These are phyloP conservation scores for Balakata baccata DNA, from an alignment of 345 rosid species.

Conservation along the genomic window DNA sequence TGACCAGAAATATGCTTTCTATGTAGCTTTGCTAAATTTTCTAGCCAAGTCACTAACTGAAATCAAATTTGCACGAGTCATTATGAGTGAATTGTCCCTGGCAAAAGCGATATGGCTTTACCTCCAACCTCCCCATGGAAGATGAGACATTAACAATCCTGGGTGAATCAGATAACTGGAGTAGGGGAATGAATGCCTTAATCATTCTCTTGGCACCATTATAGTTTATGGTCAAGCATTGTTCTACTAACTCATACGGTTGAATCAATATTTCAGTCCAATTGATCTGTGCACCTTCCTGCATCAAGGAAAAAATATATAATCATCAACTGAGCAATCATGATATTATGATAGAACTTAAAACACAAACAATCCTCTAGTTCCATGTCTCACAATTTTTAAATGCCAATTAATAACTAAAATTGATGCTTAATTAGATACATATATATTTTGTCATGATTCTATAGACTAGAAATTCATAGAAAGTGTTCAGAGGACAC, in stretches of 20 bases:
- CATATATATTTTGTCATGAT: not conserved
- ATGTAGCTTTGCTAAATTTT: not conserved
- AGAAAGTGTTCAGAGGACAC: no score
- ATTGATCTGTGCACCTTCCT: not conserved
- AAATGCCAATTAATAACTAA: not conserved
- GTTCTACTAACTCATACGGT: slow-evolving; percentile 9
- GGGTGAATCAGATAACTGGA: slow-evolving; percentile 26
- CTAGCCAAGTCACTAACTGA: not conserved
- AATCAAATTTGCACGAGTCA: not conserved
- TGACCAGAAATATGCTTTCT: not conserved
- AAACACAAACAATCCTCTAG: not conserved
- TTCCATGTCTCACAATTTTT: not conserved
- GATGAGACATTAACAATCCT: slow-evolving; percentile 41
- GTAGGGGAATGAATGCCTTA: slow-evolving; percentile 19
- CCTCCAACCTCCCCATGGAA: slow-evolving; percentile 9
- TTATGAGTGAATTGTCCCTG: not conserved
- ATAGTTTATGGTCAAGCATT: slow-evolving; percentile 21
- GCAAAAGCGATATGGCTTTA: not conserved
- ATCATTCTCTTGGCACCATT: slow-evolving; percentile 23
- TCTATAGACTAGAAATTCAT: not conserved
- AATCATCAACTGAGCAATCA: not conserved
- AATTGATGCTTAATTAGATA: not conserved
- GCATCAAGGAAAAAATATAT: slow-evolving; percentile 6
- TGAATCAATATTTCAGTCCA: not conserved
- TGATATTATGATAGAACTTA: not conserved